These are phyloP conservation scores for Pyrus pyrifolia DNA, from an alignment of 306 rosid species.

Conservation along the genomic window DNA sequence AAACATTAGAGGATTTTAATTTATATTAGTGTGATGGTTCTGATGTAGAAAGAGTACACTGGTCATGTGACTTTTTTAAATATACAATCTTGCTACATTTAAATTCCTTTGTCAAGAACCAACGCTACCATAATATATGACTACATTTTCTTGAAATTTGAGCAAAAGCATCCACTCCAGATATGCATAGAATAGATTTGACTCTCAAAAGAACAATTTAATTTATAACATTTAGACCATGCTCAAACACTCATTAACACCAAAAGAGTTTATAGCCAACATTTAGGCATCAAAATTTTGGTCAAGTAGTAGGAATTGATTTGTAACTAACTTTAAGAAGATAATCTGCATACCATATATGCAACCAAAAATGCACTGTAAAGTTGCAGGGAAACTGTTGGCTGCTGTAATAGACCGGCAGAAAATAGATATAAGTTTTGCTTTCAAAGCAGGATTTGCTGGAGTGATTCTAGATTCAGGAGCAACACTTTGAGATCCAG, in stretches of 20 bases:
- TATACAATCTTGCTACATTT: not conserved
- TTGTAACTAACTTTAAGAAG: not conserved
- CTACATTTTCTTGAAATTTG: not conserved
- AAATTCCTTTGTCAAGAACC: not conserved
- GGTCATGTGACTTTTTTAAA: not conserved
- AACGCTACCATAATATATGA: not conserved
- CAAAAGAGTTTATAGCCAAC: too few relatives aligned
- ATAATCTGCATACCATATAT: constrained; percentile 59
- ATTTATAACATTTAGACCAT: not conserved
- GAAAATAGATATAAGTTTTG: constrained; percentile 81
- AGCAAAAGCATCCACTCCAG: not conserved
- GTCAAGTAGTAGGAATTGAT: not conserved
- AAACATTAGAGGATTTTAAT: not conserved
- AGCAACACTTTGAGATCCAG: constrained; percentile 50
- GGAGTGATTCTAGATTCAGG: constrained; percentile 72
- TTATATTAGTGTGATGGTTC: not conserved
- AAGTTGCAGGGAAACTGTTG: constrained; percentile 83
- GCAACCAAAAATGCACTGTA: constrained; percentile 96
- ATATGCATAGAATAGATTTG: not conserved
- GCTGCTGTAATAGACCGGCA: constrained; percentile 92
- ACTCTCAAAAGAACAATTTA: not conserved
- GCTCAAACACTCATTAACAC: too few relatives aligned
- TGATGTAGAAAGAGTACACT: not conserved
- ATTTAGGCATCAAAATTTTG: not conserved
- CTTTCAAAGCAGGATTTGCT: constrained; percentile 63